Percentiles rank a stretch among this genome's conserved stretches.
Conservation (phyloP, 768 basidiomycete genomes). For the Pleurotus tuoliensis region DNA sequence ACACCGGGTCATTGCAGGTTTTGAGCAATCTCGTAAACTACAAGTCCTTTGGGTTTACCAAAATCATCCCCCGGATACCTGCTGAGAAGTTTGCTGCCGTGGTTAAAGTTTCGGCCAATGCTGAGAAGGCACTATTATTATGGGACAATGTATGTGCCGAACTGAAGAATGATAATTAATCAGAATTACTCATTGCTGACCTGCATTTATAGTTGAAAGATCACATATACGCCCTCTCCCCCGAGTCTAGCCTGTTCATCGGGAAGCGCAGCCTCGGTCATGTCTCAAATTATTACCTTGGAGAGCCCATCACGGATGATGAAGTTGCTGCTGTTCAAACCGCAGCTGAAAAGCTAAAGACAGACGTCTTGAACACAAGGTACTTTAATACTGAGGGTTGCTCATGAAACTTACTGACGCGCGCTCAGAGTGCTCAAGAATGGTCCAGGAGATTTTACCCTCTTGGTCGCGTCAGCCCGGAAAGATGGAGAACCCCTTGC, state of each 20-base stretch:
- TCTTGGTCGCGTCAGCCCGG: conserved; percentile 71
- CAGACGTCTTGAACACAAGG: conserved; percentile 84
- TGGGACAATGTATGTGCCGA: conserved; percentile 54
- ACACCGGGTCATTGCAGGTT: conserved; percentile 26
- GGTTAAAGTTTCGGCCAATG: conserved; percentile 57
- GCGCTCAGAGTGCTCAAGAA: conserved; percentile 65
- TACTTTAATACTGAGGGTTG: conserved; percentile 22
- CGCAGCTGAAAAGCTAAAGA: conserved; percentile 68
- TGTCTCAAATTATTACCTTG: conserved; percentile 82
- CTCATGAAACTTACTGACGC: neutral
- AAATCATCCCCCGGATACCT: conserved; percentile 74
- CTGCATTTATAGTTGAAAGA: conserved; percentile 51
- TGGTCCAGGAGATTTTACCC: conserved; percentile 53
- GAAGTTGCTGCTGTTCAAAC: conserved; percentile 76
- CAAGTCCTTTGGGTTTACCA: conserved; percentile 80
- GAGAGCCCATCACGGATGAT: conserved; percentile 64
- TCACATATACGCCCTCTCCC: conserved; percentile 66
- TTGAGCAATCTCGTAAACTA: conserved; percentile 71
- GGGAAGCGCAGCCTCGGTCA: conserved; percentile 79
- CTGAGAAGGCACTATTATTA: conserved; percentile 47
- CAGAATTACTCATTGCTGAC: neutral
- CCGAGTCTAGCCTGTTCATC: conserved; percentile 67
- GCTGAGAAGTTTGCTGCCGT: conserved; percentile 59
- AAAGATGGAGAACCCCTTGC: conserved; percentile 39
- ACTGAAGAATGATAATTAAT: neutral